Conservation (phyloP, 768 basidiomycete genomes). For the Daedalea quercina region DNA sequence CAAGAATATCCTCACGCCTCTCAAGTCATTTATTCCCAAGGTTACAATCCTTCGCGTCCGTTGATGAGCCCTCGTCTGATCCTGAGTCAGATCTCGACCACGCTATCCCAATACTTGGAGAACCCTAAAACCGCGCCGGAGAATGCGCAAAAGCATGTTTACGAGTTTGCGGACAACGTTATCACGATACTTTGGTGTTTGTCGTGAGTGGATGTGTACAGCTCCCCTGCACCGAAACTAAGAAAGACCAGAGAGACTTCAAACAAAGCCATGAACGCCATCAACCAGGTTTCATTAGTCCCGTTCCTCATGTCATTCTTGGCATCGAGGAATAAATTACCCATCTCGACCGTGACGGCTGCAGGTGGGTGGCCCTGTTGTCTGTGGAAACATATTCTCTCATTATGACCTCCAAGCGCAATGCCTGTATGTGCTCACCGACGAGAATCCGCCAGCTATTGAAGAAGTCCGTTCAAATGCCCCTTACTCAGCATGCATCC, state of each 20-base stretch:
- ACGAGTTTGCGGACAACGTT: conserved; percentile 86
- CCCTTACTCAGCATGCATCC: conserved; percentile 55
- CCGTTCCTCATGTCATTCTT: conserved; percentile 93
- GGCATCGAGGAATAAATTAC: conserved; percentile 58
- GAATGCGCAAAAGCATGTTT: conserved; percentile 68
- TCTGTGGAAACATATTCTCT: background rate
- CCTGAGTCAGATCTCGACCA: conserved; percentile 57
- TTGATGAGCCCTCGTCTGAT: background rate
- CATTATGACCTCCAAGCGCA: conserved; percentile 48
- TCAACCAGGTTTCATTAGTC: conserved; percentile 72
- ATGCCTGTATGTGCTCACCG: conserved; percentile 87
- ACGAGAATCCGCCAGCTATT: conserved; percentile 78
- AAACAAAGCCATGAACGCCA: conserved; percentile 82
- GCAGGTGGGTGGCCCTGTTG: conserved; percentile 49
- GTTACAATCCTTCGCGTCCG: conserved; percentile 29
- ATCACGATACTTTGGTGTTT: conserved; percentile 93
- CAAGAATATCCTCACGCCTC: conserved; percentile 79
- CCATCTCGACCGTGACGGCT: conserved; percentile 65
- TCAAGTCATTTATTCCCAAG: conserved; percentile 74
- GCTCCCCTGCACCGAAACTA: conserved; percentile 9
- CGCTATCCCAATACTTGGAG: conserved; percentile 60
- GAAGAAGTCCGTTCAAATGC: conserved; percentile 56
- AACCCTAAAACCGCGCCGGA: conserved; percentile 58
- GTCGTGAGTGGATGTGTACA: conserved; percentile 55
- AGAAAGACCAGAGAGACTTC: conserved; percentile 68